phyloP scores from a whole-genome alignment of 1,284 basidiomycete species.

The Kwoniella shivajii region DNA sequence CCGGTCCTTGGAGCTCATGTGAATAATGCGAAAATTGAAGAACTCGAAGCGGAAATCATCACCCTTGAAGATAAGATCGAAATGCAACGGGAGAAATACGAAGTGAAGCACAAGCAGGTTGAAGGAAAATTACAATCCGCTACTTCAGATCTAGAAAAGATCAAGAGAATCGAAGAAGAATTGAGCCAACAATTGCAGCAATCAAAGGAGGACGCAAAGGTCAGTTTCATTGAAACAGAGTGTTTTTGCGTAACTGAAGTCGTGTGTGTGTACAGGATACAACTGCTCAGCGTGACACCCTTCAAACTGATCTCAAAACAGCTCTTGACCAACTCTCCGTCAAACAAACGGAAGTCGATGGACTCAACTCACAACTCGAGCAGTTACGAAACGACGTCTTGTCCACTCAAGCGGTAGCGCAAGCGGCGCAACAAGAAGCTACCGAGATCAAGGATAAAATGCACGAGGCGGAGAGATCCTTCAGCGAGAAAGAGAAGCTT shows the following conservation, averaged over 20 bases:
- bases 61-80: slow-evolving; percentile 9
- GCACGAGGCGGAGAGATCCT: not conserved
- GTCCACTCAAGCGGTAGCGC: not conserved
- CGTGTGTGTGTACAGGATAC: not conserved
- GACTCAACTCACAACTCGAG: slow-evolving; percentile 8
- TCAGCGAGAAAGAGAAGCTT: slow-evolving; percentile 5
- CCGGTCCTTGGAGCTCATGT: slow-evolving; percentile 7
- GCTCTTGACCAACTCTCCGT: not conserved
- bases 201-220: slow-evolving; percentile 11
- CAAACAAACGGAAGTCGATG: slow-evolving; percentile 1
- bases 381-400: slow-evolving; percentile 1
- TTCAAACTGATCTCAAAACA: slow-evolving; percentile 9
- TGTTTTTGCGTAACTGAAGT: not conserved
- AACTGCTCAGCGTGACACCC: not conserved
- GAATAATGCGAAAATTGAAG: slow-evolving; percentile 4
- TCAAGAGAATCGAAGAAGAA: not conserved
- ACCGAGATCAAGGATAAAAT: not conserved
- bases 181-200: not conserved
- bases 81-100: slow-evolving; percentile 13
- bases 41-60: slow-evolving; percentile 13
- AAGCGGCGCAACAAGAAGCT: not conserved
- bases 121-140: slow-evolving; percentile 16
- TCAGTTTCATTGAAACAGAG: slow-evolving; percentile 9
- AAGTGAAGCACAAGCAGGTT: slow-evolving; percentile 13
- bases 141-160: slow-evolving; percentile 2